These are phyloP conservation scores for Epichloe hybrida DNA, from an alignment of 2,329 filamentous ascomycete species.

Conservation along the genomic window DNA sequence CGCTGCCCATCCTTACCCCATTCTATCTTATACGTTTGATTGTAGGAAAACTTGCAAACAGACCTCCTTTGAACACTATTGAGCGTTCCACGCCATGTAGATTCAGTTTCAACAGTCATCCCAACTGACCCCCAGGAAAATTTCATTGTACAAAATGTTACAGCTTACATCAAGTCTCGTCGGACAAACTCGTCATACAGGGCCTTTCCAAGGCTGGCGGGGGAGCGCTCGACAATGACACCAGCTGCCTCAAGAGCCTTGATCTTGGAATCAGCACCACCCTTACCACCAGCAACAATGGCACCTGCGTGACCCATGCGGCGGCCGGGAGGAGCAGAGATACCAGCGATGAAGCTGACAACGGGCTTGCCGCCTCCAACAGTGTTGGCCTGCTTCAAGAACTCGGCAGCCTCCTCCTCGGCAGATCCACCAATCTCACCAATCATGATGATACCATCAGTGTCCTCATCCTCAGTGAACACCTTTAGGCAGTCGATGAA, in stretches of 20 bases:
- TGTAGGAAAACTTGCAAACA: conserved; percentile 16
- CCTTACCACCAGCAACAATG: conserved; percentile 95
- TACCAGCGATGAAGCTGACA: conserved; percentile 96
- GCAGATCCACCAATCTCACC: conserved; percentile 96
- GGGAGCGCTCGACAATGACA: conserved; percentile 81
- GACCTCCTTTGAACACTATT: conserved; percentile 8
- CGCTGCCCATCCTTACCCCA: conserved; percentile 6
- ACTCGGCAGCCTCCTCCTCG: conserved; percentile 96
- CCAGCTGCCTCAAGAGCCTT: conserved; percentile 82
- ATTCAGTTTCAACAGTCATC: conserved; percentile 4
- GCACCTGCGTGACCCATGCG: conserved; percentile 98
- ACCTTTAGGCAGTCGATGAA: conserved; percentile 99
- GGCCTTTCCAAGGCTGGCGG: conserved; percentile 82
- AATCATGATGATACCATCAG: conserved; percentile 99
- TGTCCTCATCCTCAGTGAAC: conserved; percentile 91
- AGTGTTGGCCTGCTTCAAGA: conserved; percentile 83
- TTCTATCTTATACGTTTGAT: conserved; percentile 22
- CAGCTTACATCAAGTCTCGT: conserved; percentile 73
- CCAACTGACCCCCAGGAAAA: neutral
- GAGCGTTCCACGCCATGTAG: conserved; percentile 12
- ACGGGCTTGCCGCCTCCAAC: conserved; percentile 78
- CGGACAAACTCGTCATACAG: conserved; percentile 92
- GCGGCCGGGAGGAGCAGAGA: conserved; percentile 88
- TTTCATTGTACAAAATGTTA: conserved; percentile 4
- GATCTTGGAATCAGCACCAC: conserved; percentile 97